phyloP scores from a whole-genome alignment of 371 early-diverging fungal genomes.

The Umbelopsis sp. region DNA sequence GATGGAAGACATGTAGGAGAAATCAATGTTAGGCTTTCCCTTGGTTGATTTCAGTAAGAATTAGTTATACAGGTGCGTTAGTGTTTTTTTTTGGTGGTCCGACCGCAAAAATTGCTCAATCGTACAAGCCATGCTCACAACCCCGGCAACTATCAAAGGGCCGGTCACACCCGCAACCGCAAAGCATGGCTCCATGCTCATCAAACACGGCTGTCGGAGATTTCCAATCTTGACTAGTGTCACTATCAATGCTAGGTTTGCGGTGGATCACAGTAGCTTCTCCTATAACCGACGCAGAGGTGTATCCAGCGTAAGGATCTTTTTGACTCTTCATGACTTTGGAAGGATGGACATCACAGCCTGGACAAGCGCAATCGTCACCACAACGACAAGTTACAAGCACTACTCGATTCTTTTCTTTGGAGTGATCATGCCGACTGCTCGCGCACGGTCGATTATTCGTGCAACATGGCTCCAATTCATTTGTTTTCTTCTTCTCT shows the following conservation, averaged over 20 bases:
- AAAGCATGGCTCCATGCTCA: slow-evolving; percentile 32
- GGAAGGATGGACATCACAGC: slow-evolving; percentile 55
- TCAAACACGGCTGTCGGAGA: slow-evolving; percentile 33
- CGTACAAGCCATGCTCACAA: slow-evolving; percentile 13
- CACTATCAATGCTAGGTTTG: slow-evolving; percentile 19
- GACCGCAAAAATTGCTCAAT: slow-evolving; percentile 3
- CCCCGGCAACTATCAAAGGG: slow-evolving; percentile 35
- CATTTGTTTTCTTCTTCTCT: not conserved
- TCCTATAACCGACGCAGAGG: slow-evolving; percentile 9
- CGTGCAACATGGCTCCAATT: slow-evolving; percentile 10
- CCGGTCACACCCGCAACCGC: slow-evolving; percentile 45
- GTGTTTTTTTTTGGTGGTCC: too few relatives aligned
- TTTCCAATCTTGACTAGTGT: slow-evolving; percentile 21
- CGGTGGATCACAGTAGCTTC: slow-evolving; percentile 13
- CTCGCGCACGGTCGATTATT: slow-evolving; percentile 7
- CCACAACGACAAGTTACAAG: slow-evolving; percentile 54
- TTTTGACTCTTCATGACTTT: slow-evolving; percentile 42
- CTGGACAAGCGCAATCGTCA: slow-evolving; percentile 49
- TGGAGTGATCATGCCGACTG: not conserved
- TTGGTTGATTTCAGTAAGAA: not conserved
- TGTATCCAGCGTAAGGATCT: slow-evolving; percentile 42
- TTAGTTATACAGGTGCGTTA: too few relatives aligned
- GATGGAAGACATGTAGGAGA: not conserved
- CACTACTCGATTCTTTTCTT: not conserved
- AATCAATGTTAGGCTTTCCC: not conserved